Conservation (phyloP, 2,329 filamentous ascomycete species). For the Mycosphaerella sp. region DNA sequence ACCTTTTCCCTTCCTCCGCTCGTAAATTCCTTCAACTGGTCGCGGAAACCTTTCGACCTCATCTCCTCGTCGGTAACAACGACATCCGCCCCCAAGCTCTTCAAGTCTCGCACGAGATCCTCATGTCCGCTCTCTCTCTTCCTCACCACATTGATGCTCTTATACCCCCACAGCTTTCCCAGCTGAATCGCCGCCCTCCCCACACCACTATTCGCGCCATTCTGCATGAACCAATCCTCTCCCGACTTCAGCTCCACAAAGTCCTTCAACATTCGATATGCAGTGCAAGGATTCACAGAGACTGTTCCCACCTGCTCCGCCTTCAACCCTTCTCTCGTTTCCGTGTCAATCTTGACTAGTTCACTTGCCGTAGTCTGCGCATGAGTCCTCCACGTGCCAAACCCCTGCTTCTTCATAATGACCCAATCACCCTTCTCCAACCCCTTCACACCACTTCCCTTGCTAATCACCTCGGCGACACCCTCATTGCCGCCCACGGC, state of each 20-base stretch:
- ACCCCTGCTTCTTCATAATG: constrained; percentile 72
- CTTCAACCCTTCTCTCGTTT: constrained; percentile 61
- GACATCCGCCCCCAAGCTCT: constrained; percentile 55
- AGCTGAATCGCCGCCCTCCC: constrained; percentile 88
- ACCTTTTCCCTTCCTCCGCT: constrained; percentile 65
- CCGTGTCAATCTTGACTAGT: constrained; percentile 62
- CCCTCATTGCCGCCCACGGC: constrained; percentile 87
- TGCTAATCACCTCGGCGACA: constrained; percentile 77
- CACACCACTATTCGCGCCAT: constrained; percentile 91
- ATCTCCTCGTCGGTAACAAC: constrained; percentile 58
- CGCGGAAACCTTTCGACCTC: constrained; percentile 56
- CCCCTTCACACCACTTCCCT: constrained; percentile 55
- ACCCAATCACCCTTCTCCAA: constrained; percentile 84
- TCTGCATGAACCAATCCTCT: constrained; percentile 96
- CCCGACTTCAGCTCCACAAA: constrained; percentile 56
- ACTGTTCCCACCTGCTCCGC: constrained; percentile 79
- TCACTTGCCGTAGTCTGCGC: constrained; percentile 56
- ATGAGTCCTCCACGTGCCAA: constrained; percentile 95
- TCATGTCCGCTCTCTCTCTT: constrained; percentile 64
- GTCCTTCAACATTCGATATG: constrained; percentile 85
- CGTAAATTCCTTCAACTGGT: constrained; percentile 59
- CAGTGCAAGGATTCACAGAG: constrained; percentile 86
- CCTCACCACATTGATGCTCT: constrained; percentile 83
- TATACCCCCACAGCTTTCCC: constrained; percentile 75
- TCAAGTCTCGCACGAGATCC: constrained; percentile 55